Conservation (phyloP, 106 monocot genomes). For the Cymbidium sinense region DNA sequence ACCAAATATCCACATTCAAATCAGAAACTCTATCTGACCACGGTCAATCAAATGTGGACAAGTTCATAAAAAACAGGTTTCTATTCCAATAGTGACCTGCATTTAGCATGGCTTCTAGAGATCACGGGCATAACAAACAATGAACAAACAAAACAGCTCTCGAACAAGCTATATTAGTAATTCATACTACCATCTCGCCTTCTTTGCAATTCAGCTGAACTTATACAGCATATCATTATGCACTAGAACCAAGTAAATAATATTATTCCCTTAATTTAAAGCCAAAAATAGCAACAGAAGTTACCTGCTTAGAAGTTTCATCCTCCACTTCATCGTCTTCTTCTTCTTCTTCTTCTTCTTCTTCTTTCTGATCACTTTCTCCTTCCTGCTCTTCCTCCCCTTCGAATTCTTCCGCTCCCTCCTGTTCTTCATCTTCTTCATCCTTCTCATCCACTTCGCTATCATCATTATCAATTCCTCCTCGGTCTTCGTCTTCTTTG, state of each 20-base stretch:
- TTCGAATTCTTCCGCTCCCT: slow-evolving; percentile 9
- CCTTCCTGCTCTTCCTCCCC: slow-evolving; percentile 12
- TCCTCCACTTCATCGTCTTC: slow-evolving; percentile 7
- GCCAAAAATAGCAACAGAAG: not conserved
- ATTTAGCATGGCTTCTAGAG: not conserved
- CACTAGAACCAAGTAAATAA: not conserved
- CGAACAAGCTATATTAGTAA: not conserved
- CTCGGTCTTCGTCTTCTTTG: slow-evolving; percentile 22
- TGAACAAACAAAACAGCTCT: not conserved
- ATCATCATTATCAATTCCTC: slow-evolving; percentile 12
- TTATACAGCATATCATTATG: not conserved
- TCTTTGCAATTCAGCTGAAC: not conserved
- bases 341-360: slow-evolving; percentile 6
- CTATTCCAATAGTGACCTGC: not conserved
- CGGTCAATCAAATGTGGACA: not conserved
- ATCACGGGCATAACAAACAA: not conserved
- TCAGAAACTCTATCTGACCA: not conserved
- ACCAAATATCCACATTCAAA: not conserved
- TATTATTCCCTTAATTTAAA: not conserved
- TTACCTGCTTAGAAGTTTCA: not conserved
- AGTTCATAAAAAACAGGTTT: not conserved
- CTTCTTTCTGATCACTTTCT: not conserved
- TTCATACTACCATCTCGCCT: not conserved
- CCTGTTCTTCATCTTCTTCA: slow-evolving; percentile 7
- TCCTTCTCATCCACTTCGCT: slow-evolving; percentile 15